phyloP scores from a whole-genome alignment of 306 rosid species.

The Malus orientalis region DNA sequence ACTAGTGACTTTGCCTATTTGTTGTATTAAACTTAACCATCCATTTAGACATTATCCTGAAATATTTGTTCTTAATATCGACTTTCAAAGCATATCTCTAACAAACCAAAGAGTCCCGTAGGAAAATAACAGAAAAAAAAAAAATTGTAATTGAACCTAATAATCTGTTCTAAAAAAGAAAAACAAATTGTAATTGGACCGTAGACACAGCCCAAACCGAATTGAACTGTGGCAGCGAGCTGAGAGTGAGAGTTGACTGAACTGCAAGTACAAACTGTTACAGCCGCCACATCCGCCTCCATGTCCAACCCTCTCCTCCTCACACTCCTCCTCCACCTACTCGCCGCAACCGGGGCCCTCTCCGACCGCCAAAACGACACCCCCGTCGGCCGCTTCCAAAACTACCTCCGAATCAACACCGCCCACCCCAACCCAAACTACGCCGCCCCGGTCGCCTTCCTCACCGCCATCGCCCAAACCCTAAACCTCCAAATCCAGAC shows the following conservation, averaged over 20 bases:
- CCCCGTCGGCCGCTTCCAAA: slow-evolving; percentile 72
- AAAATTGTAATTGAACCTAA: too few species aligned
- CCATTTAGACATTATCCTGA: too few species aligned
- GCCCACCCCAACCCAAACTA: slow-evolving; percentile 82
- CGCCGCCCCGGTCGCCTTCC: slow-evolving; percentile 63
- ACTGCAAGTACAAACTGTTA: background rate
- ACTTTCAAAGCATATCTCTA: too few species aligned
- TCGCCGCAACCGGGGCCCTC: background rate
- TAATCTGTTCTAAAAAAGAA: too few species aligned
- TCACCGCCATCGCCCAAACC: slow-evolving; percentile 41
- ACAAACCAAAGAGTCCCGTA: too few species aligned
- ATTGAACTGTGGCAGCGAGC: too few species aligned
- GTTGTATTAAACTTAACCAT: too few species aligned
- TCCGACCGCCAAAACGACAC: slow-evolving; percentile 18
- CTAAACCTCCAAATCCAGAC: slow-evolving; percentile 35
- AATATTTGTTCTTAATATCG: too few species aligned
- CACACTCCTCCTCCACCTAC: background rate
- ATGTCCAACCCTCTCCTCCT: background rate
- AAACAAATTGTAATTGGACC: too few species aligned
- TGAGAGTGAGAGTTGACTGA: background rate
- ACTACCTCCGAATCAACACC: slow-evolving; percentile 70
- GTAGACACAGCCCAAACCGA: too few species aligned
- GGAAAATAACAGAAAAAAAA: too few species aligned
- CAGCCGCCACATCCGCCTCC: background rate
- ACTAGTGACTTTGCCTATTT: too few species aligned